Base-by-base conservation (phyloP, 2,329 filamentous ascomycete species). In the Chaetomiaceae sp. region DNA sequence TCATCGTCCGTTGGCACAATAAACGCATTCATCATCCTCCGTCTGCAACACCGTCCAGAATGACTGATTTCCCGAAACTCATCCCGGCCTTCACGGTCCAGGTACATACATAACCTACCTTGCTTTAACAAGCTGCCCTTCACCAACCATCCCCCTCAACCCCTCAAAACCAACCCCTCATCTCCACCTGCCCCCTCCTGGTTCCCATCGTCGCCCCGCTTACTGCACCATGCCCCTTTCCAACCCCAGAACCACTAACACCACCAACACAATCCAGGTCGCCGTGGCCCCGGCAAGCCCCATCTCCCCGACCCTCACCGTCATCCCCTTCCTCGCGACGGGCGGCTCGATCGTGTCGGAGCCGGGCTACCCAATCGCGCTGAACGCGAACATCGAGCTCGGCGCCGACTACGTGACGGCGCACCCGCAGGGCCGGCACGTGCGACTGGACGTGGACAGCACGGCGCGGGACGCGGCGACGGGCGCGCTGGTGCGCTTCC, bases 331-430 rank as follows among this genome's bases (percentile, higher is more conserved):
- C 51, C 10, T 60, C 9, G 38, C 53, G 3, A 45, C 51, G 15
- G 48, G 57, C 14, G 61, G 60, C 44, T 60, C 50, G 49, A 48
- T 72, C 37, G 47, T 52, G 14, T 68, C 68, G 10, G 63, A 68
- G 36, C 57, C 63, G 2, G 49, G 47, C 47, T 71, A 70, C 59
- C 59, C 66, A 3, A 55, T 69, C 54, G 37, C 59, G 45, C 49
- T 71, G 37, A 61, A 69, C 48, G 68, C 64, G 29, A 51, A 58
- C 22, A 63, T 69, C 48, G 40, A 64, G 37, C 65, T 68, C 49
- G 69, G 68, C 48, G 62, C 61, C 38, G 69, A 72, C 58, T 69
- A 60, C 58, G 67, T 71, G 56, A 64, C 62, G 47, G 56, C 59
- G 32, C 66, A 68, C 49, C 62, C 64, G 12, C 58, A 62, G 48